Evolutionary conservation across 305 asterid species (phyloP).

Genomic region (Fraxinus latifolia): DNA sequence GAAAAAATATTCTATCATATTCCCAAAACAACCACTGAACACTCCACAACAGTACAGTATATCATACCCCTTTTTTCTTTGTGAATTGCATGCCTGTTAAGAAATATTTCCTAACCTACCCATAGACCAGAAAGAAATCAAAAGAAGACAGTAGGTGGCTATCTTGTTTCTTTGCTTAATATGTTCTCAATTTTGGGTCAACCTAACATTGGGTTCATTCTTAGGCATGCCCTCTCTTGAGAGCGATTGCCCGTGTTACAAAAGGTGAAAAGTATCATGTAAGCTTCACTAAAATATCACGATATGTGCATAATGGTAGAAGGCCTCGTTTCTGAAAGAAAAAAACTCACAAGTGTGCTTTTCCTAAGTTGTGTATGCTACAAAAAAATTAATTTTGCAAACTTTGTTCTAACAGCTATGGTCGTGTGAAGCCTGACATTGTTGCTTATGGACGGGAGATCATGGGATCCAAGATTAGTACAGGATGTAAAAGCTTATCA

Average conservation of each 20-base stretch:
- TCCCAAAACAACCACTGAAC: not conserved
- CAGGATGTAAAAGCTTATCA: conserved; percentile 97
- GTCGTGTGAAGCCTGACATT: conserved; percentile 96
- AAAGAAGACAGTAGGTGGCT: not conserved
- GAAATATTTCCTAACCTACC: no score
- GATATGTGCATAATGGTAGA: not conserved
- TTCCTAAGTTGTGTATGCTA: not conserved
- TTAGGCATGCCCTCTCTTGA: not conserved
- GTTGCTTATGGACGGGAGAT: conserved; percentile 99
- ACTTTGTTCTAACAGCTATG: conserved; percentile 58
- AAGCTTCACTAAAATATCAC: not conserved
- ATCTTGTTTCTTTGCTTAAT: not conserved
- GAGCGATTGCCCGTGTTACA: not conserved
- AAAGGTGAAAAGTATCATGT: not conserved
- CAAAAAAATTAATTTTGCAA: conserved; percentile 24
- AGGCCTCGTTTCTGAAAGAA: not conserved
- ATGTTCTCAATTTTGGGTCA: not conserved
- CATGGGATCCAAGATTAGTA: conserved; percentile 95
- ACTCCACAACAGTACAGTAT: no score
- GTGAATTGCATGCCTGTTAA: no score
- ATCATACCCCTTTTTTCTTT: no score
- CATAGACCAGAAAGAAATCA: not conserved
- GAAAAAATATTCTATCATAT: not conserved
- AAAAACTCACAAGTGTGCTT: not conserved
- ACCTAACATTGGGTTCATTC: not conserved